Conservation (phyloP, 2,329 filamentous ascomycete genomes). For the Talaromyces sp. region DNA sequence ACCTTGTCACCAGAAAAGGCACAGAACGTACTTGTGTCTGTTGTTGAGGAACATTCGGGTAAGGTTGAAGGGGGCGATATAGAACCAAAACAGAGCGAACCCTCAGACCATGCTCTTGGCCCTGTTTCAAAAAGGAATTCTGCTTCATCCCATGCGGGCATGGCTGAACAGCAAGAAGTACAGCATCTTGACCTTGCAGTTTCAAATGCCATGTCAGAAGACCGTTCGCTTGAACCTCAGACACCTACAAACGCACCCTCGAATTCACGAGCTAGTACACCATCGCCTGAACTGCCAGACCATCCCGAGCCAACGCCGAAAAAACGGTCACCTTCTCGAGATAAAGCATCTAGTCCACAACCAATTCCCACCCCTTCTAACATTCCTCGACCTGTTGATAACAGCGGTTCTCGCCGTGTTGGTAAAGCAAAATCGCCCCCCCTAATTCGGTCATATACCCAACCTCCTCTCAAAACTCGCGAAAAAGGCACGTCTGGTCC, state of each 20-base stretch:
- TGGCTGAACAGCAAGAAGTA: slow-evolving; percentile 46
- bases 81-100: slow-evolving; percentile 16
- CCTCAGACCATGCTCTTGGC: slow-evolving; percentile 14
- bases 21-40: slow-evolving; percentile 59
- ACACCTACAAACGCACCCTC: slow-evolving; percentile 10
- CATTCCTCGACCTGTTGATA: slow-evolving; percentile 36
- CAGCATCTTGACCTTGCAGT: slow-evolving; percentile 59
- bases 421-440: slow-evolving; percentile 41
- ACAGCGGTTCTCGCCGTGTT: slow-evolving; percentile 27
- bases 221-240: slow-evolving; percentile 10
- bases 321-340: slow-evolving; percentile 11
- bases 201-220: slow-evolving; percentile 23
- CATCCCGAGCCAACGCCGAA: slow-evolving; percentile 10
- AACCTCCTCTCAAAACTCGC: slow-evolving; percentile 37
- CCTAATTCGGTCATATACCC: slow-evolving; percentile 47
- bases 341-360: slow-evolving; percentile 15
- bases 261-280: slow-evolving; percentile 7
- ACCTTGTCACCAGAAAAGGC: slow-evolving; percentile 57
- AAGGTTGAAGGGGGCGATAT: slow-evolving; percentile 24
- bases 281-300: slow-evolving; percentile 13
- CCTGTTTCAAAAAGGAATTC: slow-evolving; percentile 14
- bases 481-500: slow-evolving; percentile 20
- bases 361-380: slow-evolving; percentile 28
- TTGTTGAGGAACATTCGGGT: slow-evolving; percentile 58
- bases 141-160: slow-evolving; percentile 17